Percentiles rank a stretch among this genome's conserved stretches.
Evolutionary conservation across 805 yeast genomes (phyloP).

Genomic region (Saturnispora sanitii): DNA sequence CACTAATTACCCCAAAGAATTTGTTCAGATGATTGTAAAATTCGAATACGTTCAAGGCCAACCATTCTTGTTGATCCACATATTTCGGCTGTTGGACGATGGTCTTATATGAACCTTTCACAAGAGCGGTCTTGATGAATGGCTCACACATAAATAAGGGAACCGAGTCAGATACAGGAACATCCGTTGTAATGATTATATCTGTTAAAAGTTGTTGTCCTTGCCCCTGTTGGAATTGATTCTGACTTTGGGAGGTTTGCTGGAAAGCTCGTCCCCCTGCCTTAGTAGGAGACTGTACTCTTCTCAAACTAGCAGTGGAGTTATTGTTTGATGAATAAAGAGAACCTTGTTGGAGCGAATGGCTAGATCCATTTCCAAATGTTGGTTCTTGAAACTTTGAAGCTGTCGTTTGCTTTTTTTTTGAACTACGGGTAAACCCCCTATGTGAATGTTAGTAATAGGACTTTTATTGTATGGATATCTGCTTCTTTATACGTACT

Average conservation of each 20-base stretch:
- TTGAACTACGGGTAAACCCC: constrained; percentile 47
- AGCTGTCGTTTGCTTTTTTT: constrained; percentile 22
- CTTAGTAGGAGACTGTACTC: constrained; percentile 37
- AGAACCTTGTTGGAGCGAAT: constrained; percentile 11
- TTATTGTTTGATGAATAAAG: constrained; percentile 33
- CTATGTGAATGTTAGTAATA: constrained; percentile 20
- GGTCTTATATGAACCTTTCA: constrained; percentile 92
- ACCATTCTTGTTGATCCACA: constrained; percentile 93
- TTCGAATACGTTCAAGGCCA: constrained; percentile 87
- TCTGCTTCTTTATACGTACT: constrained; percentile 18
- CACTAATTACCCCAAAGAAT: constrained; percentile 84
- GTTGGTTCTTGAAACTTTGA: constrained; percentile 15
- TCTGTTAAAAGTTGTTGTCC: constrained; percentile 14
- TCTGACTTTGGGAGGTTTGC: constrained; percentile 35
- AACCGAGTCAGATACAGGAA: constrained; percentile 19
- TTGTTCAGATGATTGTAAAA: constrained; percentile 76
- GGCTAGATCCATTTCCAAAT: constrained; percentile 14
- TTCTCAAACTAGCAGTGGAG: constrained; percentile 38
- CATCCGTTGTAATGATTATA: constrained; percentile 21
- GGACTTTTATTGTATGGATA: not conserved
- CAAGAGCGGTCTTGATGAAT: constrained; percentile 85
- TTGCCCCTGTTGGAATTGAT: constrained; percentile 13
- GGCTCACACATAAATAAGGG: constrained; percentile 86
- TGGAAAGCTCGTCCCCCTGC: too few relatives aligned
- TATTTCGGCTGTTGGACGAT: constrained; percentile 92